Percentiles rank a stretch among this genome's conserved stretches.
Conservation (phyloP, 495 filamentous ascomycete species). For the Aspergillus nidulans region DNA sequence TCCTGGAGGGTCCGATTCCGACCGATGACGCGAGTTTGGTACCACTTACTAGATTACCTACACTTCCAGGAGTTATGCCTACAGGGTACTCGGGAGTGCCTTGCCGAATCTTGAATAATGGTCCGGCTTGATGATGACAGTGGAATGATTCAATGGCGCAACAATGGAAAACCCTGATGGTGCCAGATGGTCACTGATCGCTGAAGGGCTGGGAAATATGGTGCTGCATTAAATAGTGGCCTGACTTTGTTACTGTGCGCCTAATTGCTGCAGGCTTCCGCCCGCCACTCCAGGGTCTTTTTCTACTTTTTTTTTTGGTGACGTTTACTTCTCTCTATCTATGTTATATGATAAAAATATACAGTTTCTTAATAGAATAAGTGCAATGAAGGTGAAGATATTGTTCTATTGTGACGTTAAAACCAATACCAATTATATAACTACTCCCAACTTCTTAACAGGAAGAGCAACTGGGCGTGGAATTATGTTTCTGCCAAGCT, state of each 20-base stretch:
- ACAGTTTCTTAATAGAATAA: too few species aligned
- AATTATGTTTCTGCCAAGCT: too few species aligned
- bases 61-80: neutral
- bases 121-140: neutral
- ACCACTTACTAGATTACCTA: neutral
- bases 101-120: neutral
- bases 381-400: too few species aligned
- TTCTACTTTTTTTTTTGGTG: neutral
- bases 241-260: neutral
- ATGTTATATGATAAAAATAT: too few species aligned
- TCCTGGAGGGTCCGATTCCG: neutral
- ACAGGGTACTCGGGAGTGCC: neutral
- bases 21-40: neutral
- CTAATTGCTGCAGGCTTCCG: neutral
- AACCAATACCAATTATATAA: too few species aligned
- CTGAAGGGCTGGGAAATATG: neutral
- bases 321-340: neutral
- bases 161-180: constrained; percentile 3
- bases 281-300: neutral
- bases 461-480: too few species aligned
- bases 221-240: neutral
- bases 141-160: constrained; percentile 4
- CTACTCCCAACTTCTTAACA: too few species aligned
- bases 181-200: neutral
- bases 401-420: too few species aligned